Evolutionary conservation across 169 alveolate species (phyloP), one percentile per base, ranked within the genome.

Genomic region (Plasmodium falciparum): DNA sequence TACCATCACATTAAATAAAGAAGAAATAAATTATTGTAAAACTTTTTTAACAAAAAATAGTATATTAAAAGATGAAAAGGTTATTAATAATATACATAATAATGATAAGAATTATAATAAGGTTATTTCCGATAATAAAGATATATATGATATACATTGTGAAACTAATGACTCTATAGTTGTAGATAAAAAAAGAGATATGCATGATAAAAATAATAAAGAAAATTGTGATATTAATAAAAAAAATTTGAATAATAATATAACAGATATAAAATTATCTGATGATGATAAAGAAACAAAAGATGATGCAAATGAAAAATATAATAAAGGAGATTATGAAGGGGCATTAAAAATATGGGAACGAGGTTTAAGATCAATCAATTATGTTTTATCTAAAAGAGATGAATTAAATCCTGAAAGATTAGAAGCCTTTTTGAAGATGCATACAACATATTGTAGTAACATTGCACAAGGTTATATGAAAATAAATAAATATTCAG

Each of bases 251-350:
- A 80, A 56, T 11, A 72, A 39, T 39, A 39, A 43, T 45, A 15
- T 20, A 49, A 15, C 50, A 20, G 39, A 69, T 63, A 2, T 47
- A 13, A 50, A 66, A n/a, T 39, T 2, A 54, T 67, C 39, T 39
- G 90, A 80, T 43, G 83, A 29, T 59, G 69, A 80, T 69, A 80
- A 80, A 61, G 74, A 69, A 69, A 80, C 61, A 3, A 80, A 72
- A 29, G 90, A 80, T 80, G 90, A 80, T 58, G 90, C 90, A 52
- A 80, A 80, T 69, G 90, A 70, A 80, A 80, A 69, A 69, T 80
- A 80, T 45, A 80, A 56, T 20, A 52, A 54, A 20, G 90, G 90
- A 3, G 83, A 80, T 80, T 80, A 80, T 62, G 83, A 80, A 69
- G 83, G 67, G 39, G 90, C 90, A 13, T 24, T 80, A 17, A 56